These are phyloP conservation scores for Ogataea pini DNA, from an alignment of 805 yeast species.

Conservation along the genomic window DNA sequence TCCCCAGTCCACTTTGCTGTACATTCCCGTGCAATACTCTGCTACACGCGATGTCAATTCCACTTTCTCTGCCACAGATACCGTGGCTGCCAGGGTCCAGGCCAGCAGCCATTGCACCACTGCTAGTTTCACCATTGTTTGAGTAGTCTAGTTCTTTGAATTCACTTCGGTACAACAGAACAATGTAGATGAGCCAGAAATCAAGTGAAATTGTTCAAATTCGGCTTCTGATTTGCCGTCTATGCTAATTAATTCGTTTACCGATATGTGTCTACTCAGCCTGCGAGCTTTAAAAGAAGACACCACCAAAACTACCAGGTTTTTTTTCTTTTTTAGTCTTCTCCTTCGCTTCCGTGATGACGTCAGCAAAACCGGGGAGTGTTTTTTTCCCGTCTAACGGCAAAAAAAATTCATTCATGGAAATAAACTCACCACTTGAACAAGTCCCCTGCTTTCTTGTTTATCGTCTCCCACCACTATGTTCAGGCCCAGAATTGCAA, in stretches of 20 bases:
- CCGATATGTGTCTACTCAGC: background rate
- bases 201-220: background rate
- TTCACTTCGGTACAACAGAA: too few species aligned
- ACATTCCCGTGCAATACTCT: constrained; percentile 88
- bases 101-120: constrained; percentile 5
- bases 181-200: too few species aligned
- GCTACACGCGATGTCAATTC: constrained; percentile 49
- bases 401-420: too few species aligned
- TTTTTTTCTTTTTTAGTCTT: background rate
- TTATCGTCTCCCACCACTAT: background rate
- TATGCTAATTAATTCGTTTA: background rate
- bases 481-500: background rate
- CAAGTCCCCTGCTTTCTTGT: too few species aligned
- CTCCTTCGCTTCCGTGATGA: too few species aligned
- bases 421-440: too few species aligned
- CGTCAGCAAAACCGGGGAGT: too few species aligned
- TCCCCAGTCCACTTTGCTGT: constrained; percentile 82
- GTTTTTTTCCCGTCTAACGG: too few species aligned
- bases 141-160: too few species aligned
- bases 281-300: background rate
- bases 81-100: constrained; percentile 10
- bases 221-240: background rate
- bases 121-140: constrained; percentile 1
- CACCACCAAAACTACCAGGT: background rate
- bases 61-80: constrained; percentile 45